Conservation (phyloP, 176 grass and related monocot genomes). For the Guadua angustifolia region DNA sequence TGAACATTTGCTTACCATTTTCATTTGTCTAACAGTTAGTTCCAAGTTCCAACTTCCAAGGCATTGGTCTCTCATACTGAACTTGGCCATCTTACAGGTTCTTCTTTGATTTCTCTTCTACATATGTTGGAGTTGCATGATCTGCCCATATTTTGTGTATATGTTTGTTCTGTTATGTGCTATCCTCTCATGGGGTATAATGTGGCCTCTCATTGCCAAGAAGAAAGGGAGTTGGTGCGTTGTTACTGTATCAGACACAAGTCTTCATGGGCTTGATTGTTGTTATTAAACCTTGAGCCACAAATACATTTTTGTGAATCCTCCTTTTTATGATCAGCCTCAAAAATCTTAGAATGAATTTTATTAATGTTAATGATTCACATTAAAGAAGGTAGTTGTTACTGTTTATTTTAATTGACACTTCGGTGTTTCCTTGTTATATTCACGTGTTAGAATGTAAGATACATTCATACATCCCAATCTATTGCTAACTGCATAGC, state of each 20-base stretch:
- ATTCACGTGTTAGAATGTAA: not conserved
- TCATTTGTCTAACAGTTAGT: not conserved
- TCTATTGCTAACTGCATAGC: conserved; percentile 46
- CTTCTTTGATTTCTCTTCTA: conserved; percentile 72
- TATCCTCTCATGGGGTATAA: too few relatives aligned
- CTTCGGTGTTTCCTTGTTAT: not conserved
- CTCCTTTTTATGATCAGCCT: not conserved
- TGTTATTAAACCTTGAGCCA: conserved; percentile 17
- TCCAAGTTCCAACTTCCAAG: too few relatives aligned
- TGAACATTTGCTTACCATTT: conserved; percentile 23
- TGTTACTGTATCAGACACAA: conserved; percentile 20
- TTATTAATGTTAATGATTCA: too few relatives aligned
- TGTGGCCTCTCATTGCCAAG: conserved; percentile 64
- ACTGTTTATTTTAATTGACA: too few relatives aligned
- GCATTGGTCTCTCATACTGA: conserved; percentile 31
- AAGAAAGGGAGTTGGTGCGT: conserved; percentile 65
- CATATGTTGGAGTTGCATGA: conserved; percentile 78
- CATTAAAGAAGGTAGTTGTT: too few relatives aligned
- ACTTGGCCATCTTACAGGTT: conserved; percentile 51
- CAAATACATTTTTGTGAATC: not conserved
- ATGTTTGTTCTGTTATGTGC: too few relatives aligned
- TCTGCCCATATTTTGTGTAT: conserved; percentile 70
- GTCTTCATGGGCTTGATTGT: conserved; percentile 53
- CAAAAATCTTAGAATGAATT: not conserved
- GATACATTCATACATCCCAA: not conserved